Percentiles rank a stretch among this genome's conserved stretches.
Evolutionary conservation across 2,329 filamentous ascomycete genomes (phyloP).

Genomic region (Ceratocystis variospora): DNA sequence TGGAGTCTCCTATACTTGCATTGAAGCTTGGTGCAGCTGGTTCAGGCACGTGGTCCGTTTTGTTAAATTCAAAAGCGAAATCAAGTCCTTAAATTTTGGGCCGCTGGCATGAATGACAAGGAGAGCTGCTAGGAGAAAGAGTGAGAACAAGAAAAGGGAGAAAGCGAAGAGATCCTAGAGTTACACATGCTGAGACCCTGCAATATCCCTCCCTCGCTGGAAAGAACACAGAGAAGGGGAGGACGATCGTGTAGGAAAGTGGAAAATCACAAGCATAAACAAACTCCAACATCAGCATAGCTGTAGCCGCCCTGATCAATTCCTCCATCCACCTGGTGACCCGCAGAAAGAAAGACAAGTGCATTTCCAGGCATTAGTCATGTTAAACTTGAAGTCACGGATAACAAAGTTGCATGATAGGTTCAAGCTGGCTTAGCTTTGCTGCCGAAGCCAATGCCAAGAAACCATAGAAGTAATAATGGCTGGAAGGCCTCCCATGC

Average conservation of each 20-base stretch:
- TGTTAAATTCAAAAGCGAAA: too few relatives aligned
- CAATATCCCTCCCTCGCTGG: background rate
- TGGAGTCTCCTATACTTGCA: background rate
- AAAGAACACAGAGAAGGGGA: background rate
- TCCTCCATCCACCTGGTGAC: background rate
- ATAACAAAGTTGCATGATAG: background rate
- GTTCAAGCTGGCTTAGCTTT: background rate
- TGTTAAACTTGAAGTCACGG: background rate
- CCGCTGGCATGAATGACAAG: background rate
- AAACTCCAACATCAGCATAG: background rate
- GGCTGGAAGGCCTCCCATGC: constrained; percentile 14
- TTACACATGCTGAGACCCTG: constrained; percentile 1
- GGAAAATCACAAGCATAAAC: background rate
- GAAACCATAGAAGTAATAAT: background rate
- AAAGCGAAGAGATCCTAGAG: background rate
- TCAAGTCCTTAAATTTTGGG: too few relatives aligned
- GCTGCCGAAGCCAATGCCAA: constrained; percentile 1
- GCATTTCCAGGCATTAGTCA: background rate
- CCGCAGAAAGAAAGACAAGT: background rate
- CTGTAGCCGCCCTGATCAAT: background rate
- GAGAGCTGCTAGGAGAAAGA: background rate
- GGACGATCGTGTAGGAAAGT: background rate
- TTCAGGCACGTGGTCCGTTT: background rate
- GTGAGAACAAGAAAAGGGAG: background rate
- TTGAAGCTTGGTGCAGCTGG: background rate